Evolutionary conservation across 768 basidiomycete genomes (phyloP), one percentile per base, ranked within the genome.

Genomic region (Mrakia frigida): DNA sequence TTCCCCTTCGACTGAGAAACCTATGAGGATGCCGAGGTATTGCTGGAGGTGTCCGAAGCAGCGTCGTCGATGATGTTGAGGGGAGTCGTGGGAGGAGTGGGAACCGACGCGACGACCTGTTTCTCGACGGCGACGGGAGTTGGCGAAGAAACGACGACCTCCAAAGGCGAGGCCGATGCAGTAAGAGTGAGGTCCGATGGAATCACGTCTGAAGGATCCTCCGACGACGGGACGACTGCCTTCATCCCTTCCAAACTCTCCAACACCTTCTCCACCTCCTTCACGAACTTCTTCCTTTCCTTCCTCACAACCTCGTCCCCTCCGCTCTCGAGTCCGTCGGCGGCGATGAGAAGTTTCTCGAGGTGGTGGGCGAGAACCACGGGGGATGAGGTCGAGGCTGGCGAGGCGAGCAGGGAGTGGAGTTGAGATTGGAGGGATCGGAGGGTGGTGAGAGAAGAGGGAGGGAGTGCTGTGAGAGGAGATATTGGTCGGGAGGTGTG

Each of bases 251-350:
- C 65, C 65, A 68, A 41, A 5, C 39, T 37, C 65, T 43, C 39
- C 39, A 68, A n/a, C 35, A n/a, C 65, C 25, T 7, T 39, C 70
- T 72, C 70, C 1, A 72, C 52, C 70, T 50, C 35, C 50, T 52
- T 31, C 18, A 72, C 70, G 9, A 72, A 35, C 70, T 72, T 72
- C 70, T 52, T 72, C 52, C 70, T 50, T 53, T 72, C 70, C 18
- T 21, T 33, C 50, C 70, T 28, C 52, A 72, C 53, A 33, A 37
- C 52, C 50, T 72, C 52, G 33, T 59, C 33, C 28, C 70, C 70
- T 13, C n/a, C 70, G 31, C 50, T 53, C 35, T 72, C 53, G 33
- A 72, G 31, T 25, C 18, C 52, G 33, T 72, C 70, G 9, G 50
- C 53, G 18, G 33, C 70, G 70, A 72, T 10, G 16, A 72, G 70